Evolutionary conservation across 345 rosid species (phyloP).

Genomic region (Salix arbutifolia): DNA sequence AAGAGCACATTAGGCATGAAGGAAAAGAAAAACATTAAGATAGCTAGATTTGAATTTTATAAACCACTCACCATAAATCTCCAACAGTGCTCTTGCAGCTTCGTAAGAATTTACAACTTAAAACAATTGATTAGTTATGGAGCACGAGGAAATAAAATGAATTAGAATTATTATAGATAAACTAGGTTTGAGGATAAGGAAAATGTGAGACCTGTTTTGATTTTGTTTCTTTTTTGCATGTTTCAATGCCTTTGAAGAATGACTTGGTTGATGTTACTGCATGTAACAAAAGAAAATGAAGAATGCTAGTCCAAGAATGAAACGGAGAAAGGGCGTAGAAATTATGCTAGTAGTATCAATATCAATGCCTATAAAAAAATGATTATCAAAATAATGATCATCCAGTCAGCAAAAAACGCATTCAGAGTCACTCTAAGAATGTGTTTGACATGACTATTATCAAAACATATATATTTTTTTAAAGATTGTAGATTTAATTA

Average conservation of each 20-base stretch:
- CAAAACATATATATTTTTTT: too few species aligned
- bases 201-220: constrained; percentile 20
- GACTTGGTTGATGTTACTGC: constrained; percentile 41
- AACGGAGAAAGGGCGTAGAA: too few species aligned
- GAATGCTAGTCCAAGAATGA: not conserved
- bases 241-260: constrained; percentile 45
- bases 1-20: not conserved
- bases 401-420: constrained; percentile 49
- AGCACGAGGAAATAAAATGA: too few species aligned
- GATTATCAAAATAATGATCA: constrained; percentile 47
- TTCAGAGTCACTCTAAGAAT: constrained; percentile 45
- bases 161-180: too few species aligned
- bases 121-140: not conserved
- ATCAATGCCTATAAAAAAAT: too few species aligned
- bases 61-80: too few species aligned
- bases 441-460: too few species aligned
- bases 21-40: not conserved
- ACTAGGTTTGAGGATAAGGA: too few species aligned
- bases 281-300: not conserved
- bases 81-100: constrained; percentile 15
- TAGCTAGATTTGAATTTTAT: too few species aligned
- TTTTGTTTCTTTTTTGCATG: constrained; percentile 52
- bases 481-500: too few species aligned
- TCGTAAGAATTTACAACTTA: constrained; percentile 25
- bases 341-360: too few species aligned